A percentile compares a stretch with the other conserved stretches of the same genome.
Evolutionary conservation across 169 alveolate species (phyloP).

Genomic region (Babesia ovata): DNA sequence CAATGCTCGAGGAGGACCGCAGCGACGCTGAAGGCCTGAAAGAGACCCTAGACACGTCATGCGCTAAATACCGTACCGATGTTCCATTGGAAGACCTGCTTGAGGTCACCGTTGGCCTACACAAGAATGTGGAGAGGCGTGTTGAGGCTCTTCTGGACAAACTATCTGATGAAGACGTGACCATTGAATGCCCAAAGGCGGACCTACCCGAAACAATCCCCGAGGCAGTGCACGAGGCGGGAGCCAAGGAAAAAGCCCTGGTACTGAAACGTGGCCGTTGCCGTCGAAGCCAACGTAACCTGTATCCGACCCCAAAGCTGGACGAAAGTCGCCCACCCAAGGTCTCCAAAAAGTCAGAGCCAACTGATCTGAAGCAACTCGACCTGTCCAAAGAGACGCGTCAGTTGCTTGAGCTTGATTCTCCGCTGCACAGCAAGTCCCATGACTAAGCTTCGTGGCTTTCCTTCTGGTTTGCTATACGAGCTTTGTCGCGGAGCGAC

Average conservation of each 20-base stretch:
- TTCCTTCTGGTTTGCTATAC: background rate
- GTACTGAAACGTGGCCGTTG: conserved; percentile 23
- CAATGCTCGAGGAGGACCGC: conserved; percentile 8
- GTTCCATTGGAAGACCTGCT: conserved; percentile 56
- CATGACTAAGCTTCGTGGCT: background rate
- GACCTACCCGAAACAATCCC: conserved; percentile 34
- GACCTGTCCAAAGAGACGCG: conserved; percentile 59
- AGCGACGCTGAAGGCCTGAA: background rate
- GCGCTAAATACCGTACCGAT: conserved; percentile 21
- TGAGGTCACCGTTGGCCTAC: conserved; percentile 42
- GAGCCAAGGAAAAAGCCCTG: conserved; percentile 34
- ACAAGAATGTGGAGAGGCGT: conserved; percentile 40
- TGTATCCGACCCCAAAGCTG: conserved; percentile 27
- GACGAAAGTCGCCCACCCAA: conserved; percentile 25
- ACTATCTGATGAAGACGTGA: conserved; percentile 2
- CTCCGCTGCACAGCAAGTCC: background rate
- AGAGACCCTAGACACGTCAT: conserved; percentile 11
- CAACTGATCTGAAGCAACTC: conserved; percentile 43
- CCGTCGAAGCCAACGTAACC: conserved; percentile 36
- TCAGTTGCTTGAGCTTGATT: conserved; percentile 48
- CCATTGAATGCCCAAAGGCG: conserved; percentile 2
- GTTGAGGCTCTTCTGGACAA: conserved; percentile 9
- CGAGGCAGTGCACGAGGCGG: conserved; percentile 24
- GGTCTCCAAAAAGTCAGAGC: conserved; percentile 13
- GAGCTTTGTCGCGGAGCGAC: background rate